Conservation (phyloP, 257 asterid species). For the Solanum lycopersicoides region DNA sequence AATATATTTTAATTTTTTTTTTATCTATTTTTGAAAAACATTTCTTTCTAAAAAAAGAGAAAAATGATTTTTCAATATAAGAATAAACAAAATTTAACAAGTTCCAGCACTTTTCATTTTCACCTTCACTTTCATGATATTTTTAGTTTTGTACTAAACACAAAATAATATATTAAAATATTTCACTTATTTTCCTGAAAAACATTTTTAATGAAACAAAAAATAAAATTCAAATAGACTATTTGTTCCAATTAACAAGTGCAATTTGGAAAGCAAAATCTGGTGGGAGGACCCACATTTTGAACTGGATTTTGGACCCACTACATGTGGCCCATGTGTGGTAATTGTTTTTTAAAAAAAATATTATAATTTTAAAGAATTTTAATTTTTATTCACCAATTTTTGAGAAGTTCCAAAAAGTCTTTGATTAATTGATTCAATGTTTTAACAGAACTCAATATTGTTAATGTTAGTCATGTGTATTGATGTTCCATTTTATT, state of each 20-base stretch:
- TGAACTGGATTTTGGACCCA: constrained; percentile 21
- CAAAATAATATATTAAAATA: not conserved
- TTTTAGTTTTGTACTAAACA: not conserved
- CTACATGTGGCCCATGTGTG: constrained; percentile 57
- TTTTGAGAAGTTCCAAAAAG: not conserved
- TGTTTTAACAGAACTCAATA: not conserved
- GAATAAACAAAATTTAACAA: no score
- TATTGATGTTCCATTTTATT: constrained; percentile 4
- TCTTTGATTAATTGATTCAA: not conserved
- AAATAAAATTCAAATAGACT: no score
- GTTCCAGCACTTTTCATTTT: not conserved
- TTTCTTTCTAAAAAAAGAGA: no score
- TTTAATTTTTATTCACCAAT: not conserved
- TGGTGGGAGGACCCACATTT: not conserved
- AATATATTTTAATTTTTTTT: no score
- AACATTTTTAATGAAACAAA: not conserved
- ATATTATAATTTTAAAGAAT: not conserved
- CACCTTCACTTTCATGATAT: not conserved
- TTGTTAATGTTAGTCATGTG: constrained; percentile 11
- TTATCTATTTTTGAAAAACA: no score
- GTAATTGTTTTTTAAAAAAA: not conserved
- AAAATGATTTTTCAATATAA: no score
- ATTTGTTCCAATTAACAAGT: not conserved
- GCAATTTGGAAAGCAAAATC: not conserved
- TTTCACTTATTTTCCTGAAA: not conserved